Percentiles rank a stretch among this genome's conserved stretches.
phyloP scores from a whole-genome alignment of 768 basidiomycete genomes.

The Russula brevipes region DNA sequence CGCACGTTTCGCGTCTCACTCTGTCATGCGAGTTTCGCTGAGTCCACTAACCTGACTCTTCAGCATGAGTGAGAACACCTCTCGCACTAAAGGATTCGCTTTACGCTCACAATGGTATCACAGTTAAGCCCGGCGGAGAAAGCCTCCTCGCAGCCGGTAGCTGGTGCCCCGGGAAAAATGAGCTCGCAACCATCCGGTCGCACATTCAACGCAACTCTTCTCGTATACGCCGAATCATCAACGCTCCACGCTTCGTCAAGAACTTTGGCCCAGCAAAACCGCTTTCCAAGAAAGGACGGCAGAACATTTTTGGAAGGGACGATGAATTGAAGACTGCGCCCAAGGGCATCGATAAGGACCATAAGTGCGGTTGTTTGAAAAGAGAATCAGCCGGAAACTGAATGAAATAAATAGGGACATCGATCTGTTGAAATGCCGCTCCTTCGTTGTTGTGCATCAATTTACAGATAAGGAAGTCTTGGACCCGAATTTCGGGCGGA shows the following conservation, averaged over 20 bases:
- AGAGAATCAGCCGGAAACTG: neutral
- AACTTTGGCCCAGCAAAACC: constrained; percentile 70
- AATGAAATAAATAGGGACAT: constrained; percentile 58
- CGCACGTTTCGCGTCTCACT: constrained; percentile 25
- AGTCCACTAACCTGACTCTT: neutral
- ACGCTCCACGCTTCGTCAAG: constrained; percentile 61
- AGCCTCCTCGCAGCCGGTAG: constrained; percentile 74
- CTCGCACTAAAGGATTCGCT: neutral
- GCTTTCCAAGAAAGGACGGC: constrained; percentile 53
- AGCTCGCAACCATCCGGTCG: constrained; percentile 73
- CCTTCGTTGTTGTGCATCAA: constrained; percentile 59
- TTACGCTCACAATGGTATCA: neutral
- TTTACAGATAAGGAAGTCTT: constrained; percentile 42
- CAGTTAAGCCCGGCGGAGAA: constrained; percentile 62
- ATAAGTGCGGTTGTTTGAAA: constrained; percentile 45
- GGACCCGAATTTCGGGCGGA: constrained; percentile 37
- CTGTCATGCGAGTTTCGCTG: neutral
- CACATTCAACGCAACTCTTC: constrained; percentile 58
- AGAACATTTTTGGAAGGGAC: constrained; percentile 81
- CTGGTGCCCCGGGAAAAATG: constrained; percentile 76
- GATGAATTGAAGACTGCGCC: constrained; percentile 89
- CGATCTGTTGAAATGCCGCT: constrained; percentile 81
- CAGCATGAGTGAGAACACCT: constrained; percentile 28
- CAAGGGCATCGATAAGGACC: constrained; percentile 81
- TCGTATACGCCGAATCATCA: constrained; percentile 63